These are phyloP conservation scores for Pseudoneurospora amorphoporcata DNA, from an alignment of 495 filamentous ascomycete genomes.

Conservation along the genomic window DNA sequence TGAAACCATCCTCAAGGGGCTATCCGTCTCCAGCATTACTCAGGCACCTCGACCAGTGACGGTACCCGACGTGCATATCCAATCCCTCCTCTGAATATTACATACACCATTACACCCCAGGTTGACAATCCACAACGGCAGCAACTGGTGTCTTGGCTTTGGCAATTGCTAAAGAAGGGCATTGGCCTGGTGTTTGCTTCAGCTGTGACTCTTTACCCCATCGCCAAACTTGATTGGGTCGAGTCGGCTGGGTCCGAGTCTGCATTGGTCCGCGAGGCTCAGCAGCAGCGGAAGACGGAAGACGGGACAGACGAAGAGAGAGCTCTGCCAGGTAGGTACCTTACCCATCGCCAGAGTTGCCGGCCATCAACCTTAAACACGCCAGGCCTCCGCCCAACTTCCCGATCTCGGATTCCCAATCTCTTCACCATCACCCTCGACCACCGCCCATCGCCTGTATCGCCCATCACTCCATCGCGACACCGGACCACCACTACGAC, in stretches of 20 bases:
- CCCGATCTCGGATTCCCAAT: background rate
- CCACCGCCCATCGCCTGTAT: background rate
- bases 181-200: background rate
- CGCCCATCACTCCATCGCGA: conserved; percentile 12
- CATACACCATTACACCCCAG: background rate
- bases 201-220: background rate
- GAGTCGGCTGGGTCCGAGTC: background rate
- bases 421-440: background rate
- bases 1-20: background rate
- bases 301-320: background rate
- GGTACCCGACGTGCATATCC: background rate
- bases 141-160: background rate
- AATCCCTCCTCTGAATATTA: background rate
- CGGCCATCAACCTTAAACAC: background rate
- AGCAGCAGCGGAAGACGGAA: background rate
- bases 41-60: background rate
- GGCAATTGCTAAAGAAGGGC: background rate
- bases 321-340: background rate
- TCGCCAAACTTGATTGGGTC: background rate
- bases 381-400: background rate
- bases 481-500: conserved; percentile 23
- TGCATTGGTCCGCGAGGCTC: background rate
- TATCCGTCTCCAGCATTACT: background rate
- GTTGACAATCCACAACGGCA: background rate
- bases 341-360: background rate